Evolutionary conservation across 805 yeast species (phyloP).

Genomic region (Hagleromyces aurorensis): DNA sequence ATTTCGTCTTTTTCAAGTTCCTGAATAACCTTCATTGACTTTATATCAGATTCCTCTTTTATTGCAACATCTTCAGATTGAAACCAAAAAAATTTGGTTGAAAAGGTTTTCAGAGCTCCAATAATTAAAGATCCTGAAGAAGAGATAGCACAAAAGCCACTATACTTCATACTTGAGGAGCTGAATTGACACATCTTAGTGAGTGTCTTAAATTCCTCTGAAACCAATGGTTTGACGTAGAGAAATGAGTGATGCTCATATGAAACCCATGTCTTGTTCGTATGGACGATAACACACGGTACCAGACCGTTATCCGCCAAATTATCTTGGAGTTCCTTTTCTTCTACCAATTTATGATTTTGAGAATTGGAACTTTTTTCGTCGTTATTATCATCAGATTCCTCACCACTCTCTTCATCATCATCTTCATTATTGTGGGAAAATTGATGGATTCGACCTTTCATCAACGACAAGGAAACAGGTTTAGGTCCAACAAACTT

Average conservation of each 20-base stretch:
- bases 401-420: constrained; percentile 16
- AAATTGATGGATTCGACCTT: constrained; percentile 7
- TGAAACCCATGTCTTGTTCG: constrained; percentile 31
- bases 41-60: too few relatives aligned
- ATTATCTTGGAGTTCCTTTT: constrained; percentile 7
- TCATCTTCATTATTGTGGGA: constrained; percentile 33
- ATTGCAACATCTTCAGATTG: constrained; percentile 3
- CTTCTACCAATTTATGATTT: too few relatives aligned
- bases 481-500: constrained; percentile 69
- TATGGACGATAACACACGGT: constrained; percentile 27
- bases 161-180: constrained; percentile 17
- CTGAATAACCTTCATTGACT: too few relatives aligned
- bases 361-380: constrained; percentile 5
- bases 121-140: constrained; percentile 22
- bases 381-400: constrained; percentile 11
- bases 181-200: too few relatives aligned
- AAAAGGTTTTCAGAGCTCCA: constrained; percentile 21
- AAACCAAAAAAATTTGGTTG: constrained; percentile 19
- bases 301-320: constrained; percentile 5
- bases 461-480: constrained; percentile 37
- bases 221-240: constrained; percentile 25
- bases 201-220: too few relatives aligned
- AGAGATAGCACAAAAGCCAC: constrained; percentile 26
- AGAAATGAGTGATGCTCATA: constrained; percentile 17
- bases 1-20: constrained; percentile 2